A percentile compares a stretch with the other conserved stretches of the same genome.
Evolutionary conservation across 768 basidiomycete species (phyloP).

Genomic region (Glaciozyma martinii): DNA sequence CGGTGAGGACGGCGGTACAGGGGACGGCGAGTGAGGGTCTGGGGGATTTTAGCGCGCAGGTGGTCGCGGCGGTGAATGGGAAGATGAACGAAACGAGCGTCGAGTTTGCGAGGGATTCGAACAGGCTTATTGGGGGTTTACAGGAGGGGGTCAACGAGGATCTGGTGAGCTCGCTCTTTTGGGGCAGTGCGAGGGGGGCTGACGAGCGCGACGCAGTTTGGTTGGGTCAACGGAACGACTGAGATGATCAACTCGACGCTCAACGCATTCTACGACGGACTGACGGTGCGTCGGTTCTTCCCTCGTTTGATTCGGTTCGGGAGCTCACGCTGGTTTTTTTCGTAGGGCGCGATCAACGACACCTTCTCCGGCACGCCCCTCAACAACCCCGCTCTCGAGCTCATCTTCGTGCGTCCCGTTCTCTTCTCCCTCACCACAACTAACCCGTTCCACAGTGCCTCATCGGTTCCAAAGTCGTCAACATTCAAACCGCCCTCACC

Average conservation of each 20-base stretch:
- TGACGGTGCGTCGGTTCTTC: slow-evolving; percentile 47
- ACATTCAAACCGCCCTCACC: slow-evolving; percentile 75
- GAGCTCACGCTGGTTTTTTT: background rate
- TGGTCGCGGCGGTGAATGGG: slow-evolving; percentile 65
- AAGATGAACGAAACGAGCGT: slow-evolving; percentile 69
- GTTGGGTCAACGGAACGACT: slow-evolving; percentile 89
- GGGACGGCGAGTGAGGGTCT: slow-evolving; percentile 54
- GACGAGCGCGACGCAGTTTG: slow-evolving; percentile 55
- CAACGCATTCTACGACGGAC: slow-evolving; percentile 72
- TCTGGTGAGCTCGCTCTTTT: slow-evolving; percentile 15
- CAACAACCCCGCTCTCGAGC: slow-evolving; percentile 69
- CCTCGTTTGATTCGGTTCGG: background rate
- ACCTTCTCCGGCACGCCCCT: slow-evolving; percentile 74
- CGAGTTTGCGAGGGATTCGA: slow-evolving; percentile 67
- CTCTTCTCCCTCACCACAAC: background rate
- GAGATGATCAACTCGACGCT: slow-evolving; percentile 77
- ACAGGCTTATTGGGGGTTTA: slow-evolving; percentile 57
- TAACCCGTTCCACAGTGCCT: slow-evolving; percentile 48
- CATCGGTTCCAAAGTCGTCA: slow-evolving; percentile 81
- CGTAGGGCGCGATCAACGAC: slow-evolving; percentile 11
- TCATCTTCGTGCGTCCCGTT: slow-evolving; percentile 47
- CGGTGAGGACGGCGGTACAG: slow-evolving; percentile 61
- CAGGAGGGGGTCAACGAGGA: slow-evolving; percentile 67
- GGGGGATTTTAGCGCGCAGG: slow-evolving; percentile 58
- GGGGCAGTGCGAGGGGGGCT: background rate